Conservation (phyloP, 345 rosid genomes). For the Melaleuca alternifolia region DNA sequence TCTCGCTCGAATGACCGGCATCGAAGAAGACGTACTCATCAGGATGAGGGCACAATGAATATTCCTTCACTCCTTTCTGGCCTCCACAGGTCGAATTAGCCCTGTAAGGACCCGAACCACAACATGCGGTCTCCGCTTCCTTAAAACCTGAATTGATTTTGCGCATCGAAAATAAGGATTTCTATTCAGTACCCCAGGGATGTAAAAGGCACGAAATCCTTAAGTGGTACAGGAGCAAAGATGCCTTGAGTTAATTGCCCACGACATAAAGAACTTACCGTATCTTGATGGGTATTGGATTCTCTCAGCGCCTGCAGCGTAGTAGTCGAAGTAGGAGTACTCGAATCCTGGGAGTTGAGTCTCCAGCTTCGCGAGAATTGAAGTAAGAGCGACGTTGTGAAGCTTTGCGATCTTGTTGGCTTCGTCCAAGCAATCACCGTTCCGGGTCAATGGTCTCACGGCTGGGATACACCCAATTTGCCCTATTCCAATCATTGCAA, state of each 20-base stretch:
- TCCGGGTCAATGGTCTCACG: neutral
- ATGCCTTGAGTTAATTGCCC: neutral
- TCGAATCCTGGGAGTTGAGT: slow-evolving; percentile 19
- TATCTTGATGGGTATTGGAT: slow-evolving; percentile 20
- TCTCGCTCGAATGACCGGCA: slow-evolving; percentile 16
- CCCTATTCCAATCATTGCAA: neutral
- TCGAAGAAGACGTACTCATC: slow-evolving; percentile 26
- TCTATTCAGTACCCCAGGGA: neutral
- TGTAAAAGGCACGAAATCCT: neutral
- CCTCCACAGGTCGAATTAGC: slow-evolving; percentile 4
- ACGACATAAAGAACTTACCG: slow-evolving; percentile 3
- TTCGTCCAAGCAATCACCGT: neutral
- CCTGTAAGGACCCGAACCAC: neutral
- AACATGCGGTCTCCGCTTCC: neutral
- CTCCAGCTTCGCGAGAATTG: slow-evolving; percentile 1
- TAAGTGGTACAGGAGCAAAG: neutral
- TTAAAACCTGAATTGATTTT: slow-evolving; percentile 8
- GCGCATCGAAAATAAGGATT: neutral
- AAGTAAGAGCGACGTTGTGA: slow-evolving; percentile 14
- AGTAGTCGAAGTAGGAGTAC: slow-evolving; percentile 15
- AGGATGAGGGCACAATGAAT: slow-evolving; percentile 4
- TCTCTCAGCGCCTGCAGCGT: slow-evolving; percentile 9
- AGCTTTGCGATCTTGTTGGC: neutral
- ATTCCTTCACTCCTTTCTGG: neutral
- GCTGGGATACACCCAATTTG: neutral